phyloP scores from a whole-genome alignment of 768 basidiomycete genomes.

The Lactifluus pinguis region DNA sequence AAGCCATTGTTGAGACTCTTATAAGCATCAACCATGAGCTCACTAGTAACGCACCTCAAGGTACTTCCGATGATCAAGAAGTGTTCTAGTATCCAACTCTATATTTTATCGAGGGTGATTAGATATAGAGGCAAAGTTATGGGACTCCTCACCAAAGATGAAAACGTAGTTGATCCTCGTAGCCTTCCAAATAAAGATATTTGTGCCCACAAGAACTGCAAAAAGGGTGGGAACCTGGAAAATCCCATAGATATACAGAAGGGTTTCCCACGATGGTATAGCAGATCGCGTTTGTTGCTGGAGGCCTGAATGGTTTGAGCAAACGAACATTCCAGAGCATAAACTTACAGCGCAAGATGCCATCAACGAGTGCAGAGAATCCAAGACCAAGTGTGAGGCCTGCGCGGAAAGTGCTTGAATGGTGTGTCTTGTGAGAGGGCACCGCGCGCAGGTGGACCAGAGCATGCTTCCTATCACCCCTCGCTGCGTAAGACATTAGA shows the following conservation, averaged over 20 bases:
- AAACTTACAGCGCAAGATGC: conserved; percentile 51
- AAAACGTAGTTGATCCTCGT: conserved; percentile 89
- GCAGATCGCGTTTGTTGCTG: conserved; percentile 39
- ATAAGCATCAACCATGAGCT: not conserved
- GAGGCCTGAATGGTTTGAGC: conserved; percentile 36
- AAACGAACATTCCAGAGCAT: not conserved
- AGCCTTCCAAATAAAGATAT: conserved; percentile 67
- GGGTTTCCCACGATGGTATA: conserved; percentile 61
- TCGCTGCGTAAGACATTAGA: conserved; percentile 26
- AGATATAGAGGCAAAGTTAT: not conserved
- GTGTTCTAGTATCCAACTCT: conserved; percentile 16
- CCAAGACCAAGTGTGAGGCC: conserved; percentile 67
- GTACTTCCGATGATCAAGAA: conserved; percentile 63
- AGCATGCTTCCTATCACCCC: conserved; percentile 76
- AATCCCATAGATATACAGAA: conserved; percentile 73
- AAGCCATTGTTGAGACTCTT: not conserved
- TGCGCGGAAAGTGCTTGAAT: conserved; percentile 65
- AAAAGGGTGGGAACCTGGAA: conserved; percentile 70
- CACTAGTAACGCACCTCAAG: conserved; percentile 39
- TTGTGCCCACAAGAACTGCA: conserved; percentile 66
- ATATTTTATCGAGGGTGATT: not conserved
- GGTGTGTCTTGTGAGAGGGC: conserved; percentile 44
- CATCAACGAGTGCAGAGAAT: conserved; percentile 56
- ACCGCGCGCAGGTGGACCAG: conserved; percentile 52
- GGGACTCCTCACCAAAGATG: conserved; percentile 58